Evolutionary conservation across 1,284 basidiomycete genomes (phyloP), one percentile per base, ranked within the genome.

Genomic region (Irpex sp.): DNA sequence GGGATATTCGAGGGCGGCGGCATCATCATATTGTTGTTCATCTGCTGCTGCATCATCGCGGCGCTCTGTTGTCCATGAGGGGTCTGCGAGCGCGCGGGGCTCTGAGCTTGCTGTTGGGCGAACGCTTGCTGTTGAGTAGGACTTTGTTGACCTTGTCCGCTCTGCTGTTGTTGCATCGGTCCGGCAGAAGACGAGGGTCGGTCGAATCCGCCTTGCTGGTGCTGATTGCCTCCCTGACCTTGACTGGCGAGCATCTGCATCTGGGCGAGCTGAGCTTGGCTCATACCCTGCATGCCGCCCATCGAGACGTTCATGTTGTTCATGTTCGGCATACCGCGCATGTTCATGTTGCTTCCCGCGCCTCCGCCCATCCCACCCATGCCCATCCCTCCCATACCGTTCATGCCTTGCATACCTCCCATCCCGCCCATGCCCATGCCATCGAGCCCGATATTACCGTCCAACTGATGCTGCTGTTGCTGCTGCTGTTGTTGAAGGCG

Each of bases 1-100:
- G 70, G 70, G 26, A 65, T 67, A 19, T 67, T 63, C 5, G 69
- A 69, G 11, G 70, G 70, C 60, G 70, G 70, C 9, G 70, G 70
- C 57, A 69, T 70, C 70, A 72, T 72, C 19, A 60, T 56, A 58
- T 67, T 64, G 48, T 66, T 64, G 11, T 65, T 62, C 26, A 61
- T 60, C 51, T 63, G 63, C 40, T 68, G 34, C 37, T 69, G 64
- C 59, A 62, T 56, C 54, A 13, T 67, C 65, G 37, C 51, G 56
- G 49, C 11, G 26, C 57, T 56, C 31, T 64, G 62, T 44, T 64
- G 68, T 37, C 62, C 61, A 26, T 69, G 67, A 7, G 61, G 67
- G 13, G 69, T 68, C 61, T 64, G 63, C 34, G 60, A 26, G 48
- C 63, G 63, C 26, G 37, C 57, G 36, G 63, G 40, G 34, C 59